Evolutionary conservation across 148 eudicot genomes (phyloP), one percentile per base, ranked within the genome.

Genomic region (Rhododendron kiyosumense): DNA sequence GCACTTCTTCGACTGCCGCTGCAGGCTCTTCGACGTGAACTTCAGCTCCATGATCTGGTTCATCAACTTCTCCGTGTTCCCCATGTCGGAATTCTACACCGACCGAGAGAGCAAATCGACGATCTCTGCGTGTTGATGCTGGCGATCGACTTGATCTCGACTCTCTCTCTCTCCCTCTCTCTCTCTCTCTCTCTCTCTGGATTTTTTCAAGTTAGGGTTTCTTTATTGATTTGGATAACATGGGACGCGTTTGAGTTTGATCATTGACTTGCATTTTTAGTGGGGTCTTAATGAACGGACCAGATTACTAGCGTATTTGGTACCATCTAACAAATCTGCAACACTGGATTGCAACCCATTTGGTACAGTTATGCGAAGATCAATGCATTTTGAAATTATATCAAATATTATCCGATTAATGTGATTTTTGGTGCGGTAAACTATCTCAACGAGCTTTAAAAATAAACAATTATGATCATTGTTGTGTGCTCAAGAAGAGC

Each of bases 1-100:
- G 89, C 92, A 92, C 79, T 92, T 92, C 41, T 87, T 81, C 11
- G 95, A 82, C 36, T 93, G 96, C 46, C 93, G 86, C 54, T 88
- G 91, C 48, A 92, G 91, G 45, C 88, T 88, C 74, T 94, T 94
- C 26, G 95, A 88, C 0, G 96, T 91, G 92, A 93, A 91, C 79
- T 91, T 94, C 7, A 93, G 89, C 85, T 94, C 95, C 93, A 93
- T 93, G 85, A 94, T 91, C 83, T 94, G 97, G 28, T 94, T 90
- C 93, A 94, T 87, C 86, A 93, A 76, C 82, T 91, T 94, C 90
- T 93, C 94, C 1, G 94, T 84, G 92, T 90, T 93, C 26, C 94
- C 93, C 94, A 92, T 92, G 13, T 45, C 79, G 65, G 63, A 65
- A 48, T 83, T 45, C 24, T 14, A 83, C 2, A 0, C 5, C 13